phyloP scores from a whole-genome alignment of 192 early-diverging fungal genomes.

The Coemansia sp. region DNA sequence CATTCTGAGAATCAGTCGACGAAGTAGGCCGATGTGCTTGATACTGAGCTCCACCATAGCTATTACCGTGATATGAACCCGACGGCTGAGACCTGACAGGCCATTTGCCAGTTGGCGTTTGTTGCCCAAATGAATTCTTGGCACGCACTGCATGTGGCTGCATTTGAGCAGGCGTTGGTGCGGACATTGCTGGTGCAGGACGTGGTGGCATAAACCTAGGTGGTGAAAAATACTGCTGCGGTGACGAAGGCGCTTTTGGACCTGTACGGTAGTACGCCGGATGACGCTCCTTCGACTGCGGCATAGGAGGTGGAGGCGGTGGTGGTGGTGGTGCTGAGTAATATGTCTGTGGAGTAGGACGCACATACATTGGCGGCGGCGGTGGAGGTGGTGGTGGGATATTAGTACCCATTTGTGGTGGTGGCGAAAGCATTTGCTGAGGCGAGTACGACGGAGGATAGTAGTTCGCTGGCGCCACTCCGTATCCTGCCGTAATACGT shows the following conservation, averaged over 20 bases:
- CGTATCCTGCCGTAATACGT: background rate
- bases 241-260: background rate
- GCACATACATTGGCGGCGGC: background rate
- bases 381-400: background rate
- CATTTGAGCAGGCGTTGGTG: background rate
- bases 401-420: background rate
- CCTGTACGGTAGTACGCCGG: background rate
- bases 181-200: background rate
- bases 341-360: background rate
- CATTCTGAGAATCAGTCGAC: constrained; percentile 17
- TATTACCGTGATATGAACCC: background rate
- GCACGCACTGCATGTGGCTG: constrained; percentile 12
- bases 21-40: background rate
- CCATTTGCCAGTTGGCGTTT: background rate
- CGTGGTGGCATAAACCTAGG: constrained; percentile 5
- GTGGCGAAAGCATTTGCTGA: constrained; percentile 5
- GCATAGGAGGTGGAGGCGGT: background rate
- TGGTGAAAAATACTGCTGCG: background rate
- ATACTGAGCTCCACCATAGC: background rate
- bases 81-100: background rate
- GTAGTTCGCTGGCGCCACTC: background rate
- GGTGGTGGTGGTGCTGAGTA: background rate
- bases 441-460: constrained; percentile 1
- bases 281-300: background rate
- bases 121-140: constrained; percentile 1